Evolutionary conservation across 208 protist genomes (phyloP).

Genomic region (Leishmania aethiopica): DNA sequence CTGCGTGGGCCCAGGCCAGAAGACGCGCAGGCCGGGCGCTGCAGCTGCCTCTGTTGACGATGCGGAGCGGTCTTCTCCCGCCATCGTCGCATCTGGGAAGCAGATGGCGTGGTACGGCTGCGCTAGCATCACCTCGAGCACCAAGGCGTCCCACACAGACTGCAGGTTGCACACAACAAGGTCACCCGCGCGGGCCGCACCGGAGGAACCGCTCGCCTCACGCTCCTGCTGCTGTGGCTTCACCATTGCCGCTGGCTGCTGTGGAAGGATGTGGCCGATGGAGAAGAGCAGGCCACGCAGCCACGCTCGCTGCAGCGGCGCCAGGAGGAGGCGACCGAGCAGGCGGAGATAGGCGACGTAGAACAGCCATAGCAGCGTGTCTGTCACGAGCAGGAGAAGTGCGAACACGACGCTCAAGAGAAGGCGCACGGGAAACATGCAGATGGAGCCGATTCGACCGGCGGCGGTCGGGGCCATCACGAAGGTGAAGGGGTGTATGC

Average conservation of each 20-base stretch:
- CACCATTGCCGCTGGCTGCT: constrained; percentile 5
- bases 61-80: background rate
- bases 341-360: constrained; percentile 35
- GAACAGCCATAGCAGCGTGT: constrained; percentile 52
- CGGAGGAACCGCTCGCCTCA: background rate
- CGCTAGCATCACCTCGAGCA: constrained; percentile 61
- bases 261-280: constrained; percentile 50
- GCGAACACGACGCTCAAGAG: constrained; percentile 47
- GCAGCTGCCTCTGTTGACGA: background rate
- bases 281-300: constrained; percentile 64
- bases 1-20: constrained; percentile 62
- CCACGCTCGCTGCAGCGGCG: constrained; percentile 44
- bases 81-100: constrained; percentile 17
- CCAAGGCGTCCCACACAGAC: constrained; percentile 70
- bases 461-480: constrained; percentile 43
- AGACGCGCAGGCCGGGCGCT: constrained; percentile 32
- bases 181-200: constrained; percentile 41
- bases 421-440: constrained; percentile 63
- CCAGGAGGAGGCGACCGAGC: constrained; percentile 37
- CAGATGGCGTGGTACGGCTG: constrained; percentile 33
- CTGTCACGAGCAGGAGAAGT: constrained; percentile 49
- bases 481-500: constrained; percentile 78
- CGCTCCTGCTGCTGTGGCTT: background rate
- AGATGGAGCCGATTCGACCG: constrained; percentile 30
- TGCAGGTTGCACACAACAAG: constrained; percentile 72